Conservation (phyloP, 106 monocot genomes). For the Iris macrosiphon region DNA sequence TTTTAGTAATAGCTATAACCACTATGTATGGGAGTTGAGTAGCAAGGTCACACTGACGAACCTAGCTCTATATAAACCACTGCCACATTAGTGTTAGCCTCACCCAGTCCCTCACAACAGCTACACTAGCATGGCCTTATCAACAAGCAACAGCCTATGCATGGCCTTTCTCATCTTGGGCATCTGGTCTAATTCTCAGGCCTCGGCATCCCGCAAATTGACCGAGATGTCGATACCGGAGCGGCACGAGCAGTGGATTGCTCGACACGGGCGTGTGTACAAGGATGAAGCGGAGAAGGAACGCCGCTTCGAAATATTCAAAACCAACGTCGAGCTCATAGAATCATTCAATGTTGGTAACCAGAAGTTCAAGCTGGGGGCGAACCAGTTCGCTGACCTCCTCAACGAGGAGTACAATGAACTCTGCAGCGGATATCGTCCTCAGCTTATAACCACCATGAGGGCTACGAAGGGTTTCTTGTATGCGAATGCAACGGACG, state of each 20-base stretch:
- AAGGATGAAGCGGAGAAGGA: background rate
- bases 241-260: conserved; percentile 24
- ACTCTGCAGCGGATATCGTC: background rate
- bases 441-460: background rate
- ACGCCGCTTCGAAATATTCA: background rate
- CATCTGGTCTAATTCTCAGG: background rate
- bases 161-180: background rate
- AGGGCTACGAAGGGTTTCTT: background rate
- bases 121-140: background rate
- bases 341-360: conserved; percentile 1
- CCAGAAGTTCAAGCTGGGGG: conserved; percentile 4
- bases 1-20: background rate
- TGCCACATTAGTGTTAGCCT: too few species aligned
- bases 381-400: conserved; percentile 5
- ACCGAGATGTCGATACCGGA: too few species aligned
- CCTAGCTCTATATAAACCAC: too few species aligned
- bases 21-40: background rate
- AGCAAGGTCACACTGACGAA: background rate
- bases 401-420: background rate
- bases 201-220: too few species aligned
- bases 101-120: background rate
- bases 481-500: background rate
- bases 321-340: background rate
- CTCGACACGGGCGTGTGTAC: background rate
- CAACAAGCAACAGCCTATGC: background rate